phyloP scores from a whole-genome alignment of 257 asterid genomes.

The Cinchona pubescens region DNA sequence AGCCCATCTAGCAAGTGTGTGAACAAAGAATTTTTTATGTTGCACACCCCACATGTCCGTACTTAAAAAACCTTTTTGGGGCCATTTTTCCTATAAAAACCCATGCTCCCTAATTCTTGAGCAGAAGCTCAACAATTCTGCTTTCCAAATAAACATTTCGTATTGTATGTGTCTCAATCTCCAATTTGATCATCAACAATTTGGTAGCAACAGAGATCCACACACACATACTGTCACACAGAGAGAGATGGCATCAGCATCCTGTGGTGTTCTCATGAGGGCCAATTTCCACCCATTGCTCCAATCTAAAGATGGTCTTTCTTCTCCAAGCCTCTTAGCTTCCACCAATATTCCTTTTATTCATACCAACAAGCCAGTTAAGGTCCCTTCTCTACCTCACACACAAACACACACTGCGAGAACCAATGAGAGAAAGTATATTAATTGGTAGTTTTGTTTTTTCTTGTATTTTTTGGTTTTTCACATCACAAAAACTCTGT shows the following conservation, averaged over 20 bases:
- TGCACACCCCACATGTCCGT: not conserved
- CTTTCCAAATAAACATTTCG: not conserved
- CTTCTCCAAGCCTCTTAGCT: slow-evolving; percentile 1
- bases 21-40: not conserved
- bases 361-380: not conserved
- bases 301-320: slow-evolving; percentile 4
- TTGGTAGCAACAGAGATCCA: not conserved
- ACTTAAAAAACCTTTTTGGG: not conserved
- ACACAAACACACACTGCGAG: too few species aligned
- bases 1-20: too few species aligned
- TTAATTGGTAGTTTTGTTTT: not conserved
- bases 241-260: slow-evolving; percentile 3
- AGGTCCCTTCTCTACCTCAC: not conserved
- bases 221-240: not conserved
- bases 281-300: slow-evolving; percentile 15
- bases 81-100: slow-evolving; percentile 6
- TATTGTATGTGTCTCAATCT: not conserved
- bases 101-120: not conserved
- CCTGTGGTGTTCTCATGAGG: not conserved
- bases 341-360: not conserved
- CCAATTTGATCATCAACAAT: not conserved
- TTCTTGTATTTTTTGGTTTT: not conserved
- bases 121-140: not conserved
- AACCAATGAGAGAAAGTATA: too few species aligned
- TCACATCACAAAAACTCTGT: not conserved